Evolutionary conservation across 495 filamentous ascomycete genomes (phyloP).

Genomic region (Amniculicola lignicola): DNA sequence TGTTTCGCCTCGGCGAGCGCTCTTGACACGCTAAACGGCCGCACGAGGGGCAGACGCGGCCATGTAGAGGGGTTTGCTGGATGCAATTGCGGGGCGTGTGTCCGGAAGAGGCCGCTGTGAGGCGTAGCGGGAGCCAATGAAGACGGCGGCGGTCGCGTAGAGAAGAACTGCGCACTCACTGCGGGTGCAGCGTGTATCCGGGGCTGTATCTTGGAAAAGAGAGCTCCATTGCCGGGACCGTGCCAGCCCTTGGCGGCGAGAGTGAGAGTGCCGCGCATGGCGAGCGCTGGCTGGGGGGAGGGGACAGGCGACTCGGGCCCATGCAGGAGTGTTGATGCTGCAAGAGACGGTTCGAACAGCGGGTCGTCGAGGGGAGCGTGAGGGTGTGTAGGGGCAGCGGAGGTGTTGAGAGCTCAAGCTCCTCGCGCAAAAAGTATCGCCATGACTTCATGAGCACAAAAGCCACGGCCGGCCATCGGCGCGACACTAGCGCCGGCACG

Average conservation of each 20-base stretch:
- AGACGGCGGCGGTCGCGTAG: not conserved
- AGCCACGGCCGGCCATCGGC: too few species aligned
- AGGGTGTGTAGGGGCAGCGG: too few species aligned
- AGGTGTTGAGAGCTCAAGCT: too few species aligned
- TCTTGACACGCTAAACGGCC: conserved; percentile 25
- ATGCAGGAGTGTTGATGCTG: too few species aligned
- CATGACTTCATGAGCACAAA: too few species aligned
- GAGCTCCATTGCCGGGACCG: conserved; percentile 39
- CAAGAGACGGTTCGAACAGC: too few species aligned
- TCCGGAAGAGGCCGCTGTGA: conserved; percentile 8
- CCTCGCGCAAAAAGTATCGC: too few species aligned
- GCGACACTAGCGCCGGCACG: too few species aligned
- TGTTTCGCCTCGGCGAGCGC: conserved; percentile 12
- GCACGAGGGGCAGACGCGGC: conserved; percentile 3
- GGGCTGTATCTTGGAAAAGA: conserved; percentile 37
- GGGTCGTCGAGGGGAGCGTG: too few species aligned
- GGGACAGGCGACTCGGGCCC: too few species aligned
- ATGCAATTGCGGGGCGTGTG: not conserved
- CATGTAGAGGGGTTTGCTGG: not conserved
- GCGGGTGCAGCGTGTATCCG: not conserved
- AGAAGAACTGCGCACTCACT: not conserved
- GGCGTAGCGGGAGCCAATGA: not conserved
- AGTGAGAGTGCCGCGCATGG: conserved; percentile 33
- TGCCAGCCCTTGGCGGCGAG: conserved; percentile 35
- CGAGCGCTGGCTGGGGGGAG: too few species aligned